Evolutionary conservation across 2,329 filamentous ascomycete species (phyloP), one percentile per base, ranked within the genome.

Genomic region (Pochonia chlamydosporia): DNA sequence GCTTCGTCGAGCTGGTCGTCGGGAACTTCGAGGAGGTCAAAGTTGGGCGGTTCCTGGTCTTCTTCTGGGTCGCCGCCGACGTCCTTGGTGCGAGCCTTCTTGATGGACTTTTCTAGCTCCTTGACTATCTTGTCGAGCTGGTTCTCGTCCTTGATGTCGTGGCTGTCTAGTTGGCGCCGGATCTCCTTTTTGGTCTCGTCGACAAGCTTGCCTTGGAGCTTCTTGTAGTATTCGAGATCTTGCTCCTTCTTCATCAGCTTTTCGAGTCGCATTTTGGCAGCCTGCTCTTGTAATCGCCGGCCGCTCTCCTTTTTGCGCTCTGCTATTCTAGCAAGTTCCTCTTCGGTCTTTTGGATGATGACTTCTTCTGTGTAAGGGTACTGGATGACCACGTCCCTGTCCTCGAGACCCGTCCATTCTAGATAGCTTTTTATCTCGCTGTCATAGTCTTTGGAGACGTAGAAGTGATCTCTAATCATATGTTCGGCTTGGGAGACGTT

Each of bases 291-390:
- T 23, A 99, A 64, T 40, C 95, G 78, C 53, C 93, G 78, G 0
- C 93, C 93, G 56, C 89, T 93, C 67, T 99, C 93, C 64, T 95
- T 95, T 62, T 95, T 89, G 63, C 92, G 86, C 72, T 99, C 93
- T 10, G 92, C 90, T 53, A 95, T 89, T 35, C 83, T 79, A 3
- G 88, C 89, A 14, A 99, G 77, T 64, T 99, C 93, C 63, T 97
- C 93, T 61, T 95, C 89, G 2, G 86, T 93, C 71, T 99, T 99
- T 63, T 96, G 88, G 0, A 91, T 69, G 2, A 96, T 74, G 3
- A 97, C 75, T 54, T 96, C 91, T 66, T 99, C 93, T 0, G 89
- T 95, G 62, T 82, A 99, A 0, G 93, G 93, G 56, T 95, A 95
- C 62, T 99, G 93, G 4, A 99, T 81, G 39, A 96, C 83, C 54